Evolutionary conservation across 805 yeast species (phyloP), one percentile per base, ranked within the genome.

Genomic region (Cyberlindnera mississippiensis): DNA sequence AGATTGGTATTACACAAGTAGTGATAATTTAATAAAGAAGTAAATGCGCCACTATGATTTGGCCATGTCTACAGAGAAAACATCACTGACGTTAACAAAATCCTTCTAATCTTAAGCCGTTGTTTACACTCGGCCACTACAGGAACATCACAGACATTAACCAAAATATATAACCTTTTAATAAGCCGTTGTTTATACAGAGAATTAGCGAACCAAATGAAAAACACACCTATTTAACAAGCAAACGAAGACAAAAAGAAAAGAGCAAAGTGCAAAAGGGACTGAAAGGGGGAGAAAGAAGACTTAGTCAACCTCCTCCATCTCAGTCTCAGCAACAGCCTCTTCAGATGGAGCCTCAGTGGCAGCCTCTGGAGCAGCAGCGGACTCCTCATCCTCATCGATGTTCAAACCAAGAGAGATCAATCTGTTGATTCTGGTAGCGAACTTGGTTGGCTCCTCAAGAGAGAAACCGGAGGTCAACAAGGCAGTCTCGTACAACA

Each of bases 401-500:
- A 93, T 89, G 84, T 93, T 90, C 68, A 93, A 84, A 71, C 99
- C 99, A 63, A 93, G 82, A 43, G 98, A 85, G 63, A 93, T 91
- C 72, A 93, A 82, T 73, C 98, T 86, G 85, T 93, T 93, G 72
- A 93, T 91, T 80, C 99, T 89, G 61, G 85, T 72, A 60, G 99
- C 98, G 64, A 93, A 93, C 42, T 96, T 82, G 64, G 85, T 82
- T 76, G 99, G 99, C 76, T 93, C 99, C 63, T 93, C 99, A 66
- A 93, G 81, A 56, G 97, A 75, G 90, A 93, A 93, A 72, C 99
- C 99, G 53, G 99, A 93, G 43, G 98, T 93, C 68, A 93, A 80
- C 69, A 93, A 76, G 46, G 99, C 99, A 62, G 99, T 93, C 75
- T 93, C 99, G 73, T 80, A 93, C 71, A 93, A 76, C 70, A 93